Base-by-base conservation (phyloP, 345 rosid species). In the Trapa bicornis region DNA sequence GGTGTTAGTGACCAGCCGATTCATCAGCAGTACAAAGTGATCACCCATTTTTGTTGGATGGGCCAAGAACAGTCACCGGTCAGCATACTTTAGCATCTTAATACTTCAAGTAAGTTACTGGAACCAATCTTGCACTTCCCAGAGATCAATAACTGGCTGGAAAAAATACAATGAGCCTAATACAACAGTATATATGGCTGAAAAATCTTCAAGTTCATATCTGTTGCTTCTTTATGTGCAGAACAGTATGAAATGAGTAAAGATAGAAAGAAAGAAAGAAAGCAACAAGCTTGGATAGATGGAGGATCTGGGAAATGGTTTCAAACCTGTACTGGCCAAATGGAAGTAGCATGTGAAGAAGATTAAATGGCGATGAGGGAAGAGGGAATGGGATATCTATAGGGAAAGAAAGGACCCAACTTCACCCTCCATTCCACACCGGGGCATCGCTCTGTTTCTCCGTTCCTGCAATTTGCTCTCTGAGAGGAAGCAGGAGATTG, bases 11-110 rank as follows among this genome's bases (percentile, higher is more conserved):
- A 83, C 72, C 69, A 84, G 73, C 74, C 73, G 81, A 75, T 86
- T 87, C 74, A 91, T 78, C 38, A 78, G 75, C 78, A 91, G 74
- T 50, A 83, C 84, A 33, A 91, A 82, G 78, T 87, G 89, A 76
- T 85, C 96, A 65, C 87, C 91, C 97, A 85, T 88, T 70, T 79
- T 76, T 75, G 75, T 50, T 22, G 2, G 68, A 54, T 75, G 54
- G 69, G 15, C 50, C 70, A 70, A 38, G 61, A 57, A 13, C 52
- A 65, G 47, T 50, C 9, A 22, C 29, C 29, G 43, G 14, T 47
- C 39, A 16, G 41, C 43, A 54, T 45, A 17, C 42, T 16, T n/a
- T 42, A 47, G 38, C 61, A 43, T 9, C 52, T 17, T 50, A 63
- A 45, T 13, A 47, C 37, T 14, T 4, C n/a, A 11, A 36, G 2